Conservation (phyloP, 805 yeast genomes). For the Spathaspora hagerdaliae region DNA sequence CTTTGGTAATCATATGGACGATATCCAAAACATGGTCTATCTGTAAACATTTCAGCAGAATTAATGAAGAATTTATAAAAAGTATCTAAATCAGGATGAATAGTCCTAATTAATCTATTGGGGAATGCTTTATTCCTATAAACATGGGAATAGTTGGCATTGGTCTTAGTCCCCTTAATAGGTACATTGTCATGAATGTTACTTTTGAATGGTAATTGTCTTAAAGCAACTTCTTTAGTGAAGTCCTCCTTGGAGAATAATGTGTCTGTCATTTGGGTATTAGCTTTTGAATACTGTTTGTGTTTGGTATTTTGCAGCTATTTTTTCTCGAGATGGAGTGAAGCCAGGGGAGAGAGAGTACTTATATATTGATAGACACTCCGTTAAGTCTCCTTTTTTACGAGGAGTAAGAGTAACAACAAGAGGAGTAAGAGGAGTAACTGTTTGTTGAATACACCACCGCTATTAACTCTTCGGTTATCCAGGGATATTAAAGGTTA, state of each 20-base stretch:
- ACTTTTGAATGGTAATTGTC: constrained; percentile 8
- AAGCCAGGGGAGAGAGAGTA: too few relatives aligned
- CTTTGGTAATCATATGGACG: constrained; percentile 18
- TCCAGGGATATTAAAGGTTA: neutral
- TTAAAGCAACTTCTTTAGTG: constrained; percentile 3
- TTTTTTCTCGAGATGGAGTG: too few relatives aligned
- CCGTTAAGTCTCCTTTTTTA: too few relatives aligned
- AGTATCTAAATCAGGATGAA: constrained; percentile 20
- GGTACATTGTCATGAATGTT: constrained; percentile 23
- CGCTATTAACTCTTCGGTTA: neutral
- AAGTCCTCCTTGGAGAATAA: neutral
- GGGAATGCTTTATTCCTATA: constrained; percentile 33
- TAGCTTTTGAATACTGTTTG: neutral
- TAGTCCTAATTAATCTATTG: constrained; percentile 6
- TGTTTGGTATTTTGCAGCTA: neutral
- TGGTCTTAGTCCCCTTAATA: constrained; percentile 12
- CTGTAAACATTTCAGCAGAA: constrained; percentile 13
- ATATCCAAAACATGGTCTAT: constrained; percentile 20
- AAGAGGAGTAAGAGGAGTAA: too few relatives aligned
- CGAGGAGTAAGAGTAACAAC: too few relatives aligned
- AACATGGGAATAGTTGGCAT: constrained; percentile 32
- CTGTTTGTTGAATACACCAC: too few relatives aligned
- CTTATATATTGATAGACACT: too few relatives aligned
- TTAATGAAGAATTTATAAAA: constrained; percentile 16
- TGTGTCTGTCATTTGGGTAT: neutral